Evolutionary conservation across 140 eudicot genomes (phyloP), one percentile per base, ranked within the genome.

Genomic region (Ambrosia hybrid): DNA sequence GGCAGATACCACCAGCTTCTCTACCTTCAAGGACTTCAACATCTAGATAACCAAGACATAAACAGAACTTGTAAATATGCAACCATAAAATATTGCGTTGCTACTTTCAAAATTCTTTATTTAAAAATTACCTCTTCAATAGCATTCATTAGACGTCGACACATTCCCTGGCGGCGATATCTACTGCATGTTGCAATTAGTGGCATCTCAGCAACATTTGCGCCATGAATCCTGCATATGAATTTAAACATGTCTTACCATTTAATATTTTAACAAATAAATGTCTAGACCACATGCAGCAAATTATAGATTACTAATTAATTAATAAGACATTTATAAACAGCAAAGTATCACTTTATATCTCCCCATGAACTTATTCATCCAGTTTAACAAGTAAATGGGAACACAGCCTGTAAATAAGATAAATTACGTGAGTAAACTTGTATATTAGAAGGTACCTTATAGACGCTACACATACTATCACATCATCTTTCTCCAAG

Each of bases 161-260:
- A 94, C 97, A 94, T 84, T 78, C 99, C 99, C 70, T 91, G 90
- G 36, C 99, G 96, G 49, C 92, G 95, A 70, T 88, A 83, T 67
- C 82, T 88, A 71, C 95, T 90, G 73, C 99, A 94, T 17, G 99
- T 94, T 72, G 97, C 99, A 62, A 94, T 83, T 16, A 94, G 85
- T 30, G 99, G 26, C 95, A 94, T 80, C 81, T 94, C 99, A 12
- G 97, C 99, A 73, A 91, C 96, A 65, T 78, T 65, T 57, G 64
- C 87, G 62, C 97, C 99, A 73, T 94, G 97, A 77, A 94, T 89
- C 85, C 99, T 94, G 26, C 26, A 74, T 10, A 12, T 65, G n/a
- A 70, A 16, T 71, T 38, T 41, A 51, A 71, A 56, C n/a, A 58
- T 26, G 41, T 51, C 77, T 13, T 59, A 34, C 37, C 67, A 38